Evolutionary conservation across 768 basidiomycete species (phyloP).

Genomic region (Floccularia luteovirens): DNA sequence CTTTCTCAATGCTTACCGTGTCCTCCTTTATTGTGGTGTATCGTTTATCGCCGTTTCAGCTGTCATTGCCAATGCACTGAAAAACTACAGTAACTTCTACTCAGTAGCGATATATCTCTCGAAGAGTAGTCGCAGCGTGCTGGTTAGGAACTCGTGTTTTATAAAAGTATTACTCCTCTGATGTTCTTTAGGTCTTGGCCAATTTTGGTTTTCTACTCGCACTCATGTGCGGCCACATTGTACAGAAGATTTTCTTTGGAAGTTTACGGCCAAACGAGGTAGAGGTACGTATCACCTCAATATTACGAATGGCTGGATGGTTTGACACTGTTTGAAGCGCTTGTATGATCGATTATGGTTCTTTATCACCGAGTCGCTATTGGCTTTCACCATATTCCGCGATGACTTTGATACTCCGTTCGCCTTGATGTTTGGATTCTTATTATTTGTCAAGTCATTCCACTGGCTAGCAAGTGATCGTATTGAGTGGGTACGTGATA

Average conservation of each 20-base stretch:
- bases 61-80: constrained; percentile 74
- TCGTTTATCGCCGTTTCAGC: constrained; percentile 66
- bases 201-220: constrained; percentile 84
- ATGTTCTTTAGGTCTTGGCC: constrained; percentile 60
- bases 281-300: constrained; percentile 53
- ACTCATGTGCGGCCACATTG: constrained; percentile 63
- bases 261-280: constrained; percentile 80
- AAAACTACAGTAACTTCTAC: constrained; percentile 87
- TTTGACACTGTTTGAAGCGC: constrained; percentile 41
- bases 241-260: constrained; percentile 91
- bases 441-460: constrained; percentile 94
- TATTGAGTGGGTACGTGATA: constrained; percentile 80
- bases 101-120: constrained; percentile 90
- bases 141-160: constrained; percentile 43
- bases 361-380: constrained; percentile 91
- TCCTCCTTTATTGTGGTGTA: constrained; percentile 60
- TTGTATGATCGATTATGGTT: constrained; percentile 96
- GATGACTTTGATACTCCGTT: constrained; percentile 94
- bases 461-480: constrained; percentile 96
- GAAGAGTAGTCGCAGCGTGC: constrained; percentile 84
- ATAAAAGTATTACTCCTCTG: constrained; percentile 4
- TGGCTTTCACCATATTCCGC: constrained; percentile 96
- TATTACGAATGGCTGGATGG: background rate
- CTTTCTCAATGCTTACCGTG: constrained; percentile 51
- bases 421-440: constrained; percentile 87